Conservation (phyloP, 805 yeast species). For the Myxozyma kluyveri region DNA sequence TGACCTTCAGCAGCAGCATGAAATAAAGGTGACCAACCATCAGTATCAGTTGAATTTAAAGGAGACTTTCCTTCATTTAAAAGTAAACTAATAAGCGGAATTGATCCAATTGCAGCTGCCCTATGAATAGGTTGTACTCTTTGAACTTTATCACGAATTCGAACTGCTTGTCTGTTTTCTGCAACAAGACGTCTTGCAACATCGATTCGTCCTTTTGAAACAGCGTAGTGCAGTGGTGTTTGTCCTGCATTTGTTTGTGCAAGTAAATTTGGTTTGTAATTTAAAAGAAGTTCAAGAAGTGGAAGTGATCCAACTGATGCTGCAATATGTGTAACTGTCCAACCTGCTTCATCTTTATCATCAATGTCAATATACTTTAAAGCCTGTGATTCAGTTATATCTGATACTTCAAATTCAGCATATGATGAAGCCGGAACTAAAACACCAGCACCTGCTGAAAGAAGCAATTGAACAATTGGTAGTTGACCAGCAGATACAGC, state of each 20-base stretch:
- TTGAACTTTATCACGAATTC: conserved; percentile 66
- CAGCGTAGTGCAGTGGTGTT: conserved; percentile 74
- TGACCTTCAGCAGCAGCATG: conserved; percentile 90
- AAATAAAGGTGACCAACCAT: conserved; percentile 84
- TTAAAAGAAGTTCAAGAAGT: conserved; percentile 52
- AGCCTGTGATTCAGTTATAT: background rate
- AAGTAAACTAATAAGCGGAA: conserved; percentile 54
- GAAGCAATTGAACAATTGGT: conserved; percentile 50
- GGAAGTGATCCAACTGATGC: conserved; percentile 65
- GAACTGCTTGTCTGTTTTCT: conserved; percentile 54
- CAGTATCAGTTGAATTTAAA: conserved; percentile 62
- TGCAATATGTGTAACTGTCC: conserved; percentile 87
- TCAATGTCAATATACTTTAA: conserved; percentile 56
- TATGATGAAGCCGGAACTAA: conserved; percentile 35
- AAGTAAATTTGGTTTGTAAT: conserved; percentile 57
- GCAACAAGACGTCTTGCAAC: conserved; percentile 56
- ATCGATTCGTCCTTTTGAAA: conserved; percentile 59
- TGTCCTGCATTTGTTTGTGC: conserved; percentile 64
- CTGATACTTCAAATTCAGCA: conserved; percentile 34
- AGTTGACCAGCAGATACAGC: conserved; percentile 65
- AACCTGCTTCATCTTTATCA: conserved; percentile 67
- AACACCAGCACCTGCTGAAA: conserved; percentile 38
- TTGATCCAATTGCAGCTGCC: conserved; percentile 76
- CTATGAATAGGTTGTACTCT: conserved; percentile 61
- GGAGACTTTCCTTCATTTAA: conserved; percentile 56